Evolutionary conservation across 371 early-diverging fungal genomes (phyloP).

Genomic region (Apophysomyces sp.): DNA sequence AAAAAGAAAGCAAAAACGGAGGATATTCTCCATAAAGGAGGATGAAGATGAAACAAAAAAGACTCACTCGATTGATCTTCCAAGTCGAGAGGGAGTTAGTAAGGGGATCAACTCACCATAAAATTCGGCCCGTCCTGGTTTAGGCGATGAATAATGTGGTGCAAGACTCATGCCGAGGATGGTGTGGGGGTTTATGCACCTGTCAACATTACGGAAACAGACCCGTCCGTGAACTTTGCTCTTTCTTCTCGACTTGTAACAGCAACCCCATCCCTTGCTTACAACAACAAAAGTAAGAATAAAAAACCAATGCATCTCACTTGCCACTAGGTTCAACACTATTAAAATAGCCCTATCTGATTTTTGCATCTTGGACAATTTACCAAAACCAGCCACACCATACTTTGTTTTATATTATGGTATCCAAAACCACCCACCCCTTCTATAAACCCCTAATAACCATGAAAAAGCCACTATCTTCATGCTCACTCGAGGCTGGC

Average conservation of each 20-base stretch:
- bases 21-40: conserved; percentile 1
- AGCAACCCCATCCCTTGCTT: not conserved
- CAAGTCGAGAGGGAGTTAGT: conserved; percentile 1
- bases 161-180: not conserved
- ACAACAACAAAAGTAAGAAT: too few relatives aligned
- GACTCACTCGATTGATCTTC: too few relatives aligned
- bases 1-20: not conserved
- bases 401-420: too few relatives aligned
- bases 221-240: not conserved
- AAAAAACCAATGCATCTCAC: too few relatives aligned
- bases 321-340: too few relatives aligned
- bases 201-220: conserved; percentile 1
- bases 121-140: not conserved
- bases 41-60: not conserved
- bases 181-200: not conserved
- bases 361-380: too few relatives aligned
- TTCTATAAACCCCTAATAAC: not conserved
- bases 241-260: not conserved
- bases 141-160: not conserved
- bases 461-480: not conserved
- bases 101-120: not conserved
- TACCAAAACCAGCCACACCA: not conserved
- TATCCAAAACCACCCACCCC: not conserved
- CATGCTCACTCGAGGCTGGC: not conserved
- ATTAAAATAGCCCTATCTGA: too few relatives aligned